Evolutionary conservation across 1,284 basidiomycete species (phyloP), one percentile per base, ranked within the genome.

Genomic region (Grifola frondosa): DNA sequence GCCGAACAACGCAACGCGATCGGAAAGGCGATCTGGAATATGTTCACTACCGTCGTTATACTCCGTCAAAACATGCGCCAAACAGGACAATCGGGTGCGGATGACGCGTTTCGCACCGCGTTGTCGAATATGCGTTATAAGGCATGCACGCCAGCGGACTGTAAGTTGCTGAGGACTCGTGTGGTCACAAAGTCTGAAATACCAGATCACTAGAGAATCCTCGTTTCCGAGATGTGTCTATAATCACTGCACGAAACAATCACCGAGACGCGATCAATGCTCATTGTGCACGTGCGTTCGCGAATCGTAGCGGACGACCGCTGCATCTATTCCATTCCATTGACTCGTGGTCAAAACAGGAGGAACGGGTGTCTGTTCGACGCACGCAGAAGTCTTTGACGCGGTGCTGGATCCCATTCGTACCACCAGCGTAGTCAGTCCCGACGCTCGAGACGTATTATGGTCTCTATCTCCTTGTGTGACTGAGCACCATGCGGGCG

Each of bases 51-150:
- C 10, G 64, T 70, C 2, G 64, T 70, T 0, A 63, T 70, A 12
- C 40, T 70, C 1, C 21, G 56, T 9, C 16, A 68, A 41, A 71
- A 71, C 49, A 70, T 71, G 68, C 9, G 66, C 11, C 68, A 71
- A 41, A 37, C 30, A 6, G 40, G 12, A 0, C 41, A 54, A 19
- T 48, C 48, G 6, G 7, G n/a, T 5, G 53, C 59, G 2, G 65
- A 69, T 52, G 21, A 25, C 2, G 49, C 49, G 17, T 54, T 68
- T 5, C 33, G 64, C 19, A 53, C 37, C 4, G 61, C 62, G 0
- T 39, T 71, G 1, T 52, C 52, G n/a, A 69, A 71, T 35, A 63
- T 71, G 63, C 20, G 61, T 6, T 68, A 67, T 45, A 57, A 51
- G 13, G 44, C 57, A 0, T 70, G 68, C 39, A 67, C 62, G 4